Base-by-base conservation (phyloP, 148 eudicot species). In the Heliosperma pusillum region DNA sequence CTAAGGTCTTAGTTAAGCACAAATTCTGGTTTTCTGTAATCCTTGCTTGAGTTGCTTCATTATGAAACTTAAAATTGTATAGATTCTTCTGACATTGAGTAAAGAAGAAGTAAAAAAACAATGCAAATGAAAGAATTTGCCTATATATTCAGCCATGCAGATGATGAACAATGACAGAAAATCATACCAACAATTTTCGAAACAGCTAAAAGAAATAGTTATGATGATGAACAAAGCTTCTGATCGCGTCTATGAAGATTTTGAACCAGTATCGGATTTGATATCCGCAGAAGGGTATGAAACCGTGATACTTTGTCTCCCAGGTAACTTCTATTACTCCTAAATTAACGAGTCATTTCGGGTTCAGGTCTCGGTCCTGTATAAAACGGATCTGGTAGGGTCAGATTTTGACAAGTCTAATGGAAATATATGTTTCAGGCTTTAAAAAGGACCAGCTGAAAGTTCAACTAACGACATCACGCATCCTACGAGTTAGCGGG, bases 401-500 rank as follows among this genome's bases (percentile, higher is more conserved):
- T n/a, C n/a, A n/a, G n/a, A n/a, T n/a, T n/a, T n/a, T n/a, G n/a
- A n/a, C n/a, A n/a, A n/a, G n/a, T n/a, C n/a, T n/a, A n/a, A n/a
- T n/a, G 30, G 30, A 29, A 29, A 29, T 29, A 29, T 3, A 29
- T 33, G 5, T 33, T 33, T 0, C 42, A 90, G 96, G 88, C 2
- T 88, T 79, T 56, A 80, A 42, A 66, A 87, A 82, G 74, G 89
- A 87, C 6, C 86, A 85, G 21, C 33, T 87, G 74, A 87, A 80
- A 71, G 83, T 87, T 78, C 92, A 85, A 33, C 62, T 90, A 24
- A 76, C 85, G 0, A 19, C 70, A 56, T 25, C 87, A 9, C 67
- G 79, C 2, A 1, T 76, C 29, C 81, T 90, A 74, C 80, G 27
- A 75, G 69, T 90, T 63, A 84, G 84, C 57, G 92, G 96, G 42